Percentiles rank a stretch among this genome's conserved stretches.
These are phyloP conservation scores for Pisolithus sp. DNA, from an alignment of 768 basidiomycete species.

Conservation along the genomic window DNA sequence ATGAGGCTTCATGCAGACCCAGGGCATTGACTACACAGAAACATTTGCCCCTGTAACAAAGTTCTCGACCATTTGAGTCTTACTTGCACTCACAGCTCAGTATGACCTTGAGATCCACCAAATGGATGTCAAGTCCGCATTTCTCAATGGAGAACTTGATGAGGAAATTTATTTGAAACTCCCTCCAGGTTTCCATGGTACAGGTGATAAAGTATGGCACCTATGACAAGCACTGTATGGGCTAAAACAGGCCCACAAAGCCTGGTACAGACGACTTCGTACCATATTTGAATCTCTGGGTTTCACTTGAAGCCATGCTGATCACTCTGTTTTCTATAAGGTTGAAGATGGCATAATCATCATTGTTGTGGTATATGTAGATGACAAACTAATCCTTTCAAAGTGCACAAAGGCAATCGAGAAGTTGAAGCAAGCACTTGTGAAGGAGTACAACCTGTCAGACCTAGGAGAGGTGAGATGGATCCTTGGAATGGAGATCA, in stretches of 20 bases:
- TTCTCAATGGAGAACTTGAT: slow-evolving; percentile 13
- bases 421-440: no score
- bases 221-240: neutral
- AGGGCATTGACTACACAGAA: slow-evolving; percentile 30
- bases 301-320: neutral
- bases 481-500: no score
- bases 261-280: neutral
- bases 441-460: no score
- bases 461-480: no score
- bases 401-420: no score
- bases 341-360: neutral
- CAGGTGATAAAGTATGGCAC: neutral
- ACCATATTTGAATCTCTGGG: neutral
- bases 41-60: slow-evolving; percentile 25
- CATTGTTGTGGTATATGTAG: neutral
- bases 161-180: slow-evolving; percentile 24
- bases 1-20: slow-evolving; percentile 26
- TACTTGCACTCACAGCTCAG: slow-evolving; percentile 10
- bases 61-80: slow-evolving; percentile 14
- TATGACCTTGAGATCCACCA: slow-evolving; percentile 9
- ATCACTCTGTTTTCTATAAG: neutral
- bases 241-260: slow-evolving; percentile 1
- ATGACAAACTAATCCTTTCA: no score
- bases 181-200: slow-evolving; percentile 7
- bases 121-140: slow-evolving; percentile 25